Base-by-base conservation (phyloP, 345 rosid species). In the Cardiospermum halicacabum region DNA sequence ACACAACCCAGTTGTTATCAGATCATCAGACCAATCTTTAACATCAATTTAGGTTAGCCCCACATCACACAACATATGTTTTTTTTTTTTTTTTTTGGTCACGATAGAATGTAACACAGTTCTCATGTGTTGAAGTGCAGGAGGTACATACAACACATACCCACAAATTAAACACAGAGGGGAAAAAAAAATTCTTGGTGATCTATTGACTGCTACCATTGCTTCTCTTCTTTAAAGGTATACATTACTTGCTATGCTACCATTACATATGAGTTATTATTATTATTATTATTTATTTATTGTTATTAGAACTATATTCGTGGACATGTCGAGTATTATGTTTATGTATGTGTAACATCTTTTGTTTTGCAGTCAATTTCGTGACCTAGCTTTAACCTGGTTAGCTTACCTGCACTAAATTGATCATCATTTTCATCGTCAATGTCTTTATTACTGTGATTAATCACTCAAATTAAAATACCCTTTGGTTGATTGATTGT, bases 221-320 rank as follows among this genome's bases (percentile, higher is more conserved):
- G 27, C 42, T 11, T 53, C 75, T 60, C 56, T 12, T 58, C 75
- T 60, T 55, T 74, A 68, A 62, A 78, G 82, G 74, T 75, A 75
- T 49, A 61, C n/a, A n/a, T n/a, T n/a, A n/a, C n/a, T n/a, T n/a
- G n/a, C n/a, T n/a, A n/a, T n/a, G n/a, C 53, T 73, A 64, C 59
- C 68, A 58, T 67, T 42, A 60, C 34, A 64, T 53, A 12, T 31
- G 16, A 32, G 15, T 53, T 42, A 42, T 18, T 19, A 39, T 60
- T 56, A 50, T 11, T 59, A 13, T 40, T 64, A 6, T 49, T 65
- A 40, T 56, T 19, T 43, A 24, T 28, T 47, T 13, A 2, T 25
- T 63, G 5, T 62, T 4, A 25, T 25, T 64, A 15, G 5, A 58
- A n/a, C n/a, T n/a, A n/a, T n/a, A n/a, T n/a, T n/a, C 34, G 34